Base-by-base conservation (phyloP, 805 yeast species). In the Sugiyamaella boreocaroliniensis region DNA sequence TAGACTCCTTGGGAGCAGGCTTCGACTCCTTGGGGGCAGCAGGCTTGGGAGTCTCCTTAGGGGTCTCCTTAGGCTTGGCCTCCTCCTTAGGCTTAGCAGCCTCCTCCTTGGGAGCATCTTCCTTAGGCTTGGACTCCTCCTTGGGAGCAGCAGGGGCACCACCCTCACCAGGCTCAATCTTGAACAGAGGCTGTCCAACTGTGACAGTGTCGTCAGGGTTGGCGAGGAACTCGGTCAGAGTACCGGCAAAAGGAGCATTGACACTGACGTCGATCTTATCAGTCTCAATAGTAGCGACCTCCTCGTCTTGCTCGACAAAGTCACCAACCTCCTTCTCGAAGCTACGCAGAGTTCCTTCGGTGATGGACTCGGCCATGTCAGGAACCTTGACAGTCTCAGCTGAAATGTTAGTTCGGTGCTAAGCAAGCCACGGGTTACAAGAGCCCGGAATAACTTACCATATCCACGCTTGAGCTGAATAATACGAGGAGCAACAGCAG, bases 211-310 rank as follows among this genome's bases (percentile, higher is more conserved):
- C 96, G 44, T 92, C 98, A 41, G 89, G 86, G 42, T 74, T 73
- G 59, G 84, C 96, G 64, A 88, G 79, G 53, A 89, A 71, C 70
- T 92, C 96, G 49, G 85, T 82, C 67, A 93, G 76, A 51, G 89
- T 88, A 75, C 99, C 99, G 46, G 92, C 70, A 50, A 88, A 78
- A 56, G 99, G 98, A 6, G 99, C 83, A 69, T 89, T 92, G 56
- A 93, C 98, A 69, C 92, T 96, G 49, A 93, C 95, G 66, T 93
- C 99, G 64, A 93, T 90, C 77, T 93, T 93, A 72, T 93, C 99
- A 48, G 99, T 93, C 76, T 93, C 99, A 63, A 93, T 92, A 59
- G 97, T 90, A 54, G 98, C 98, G 61, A 93, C 77, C 59, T 86
- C 82, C 74, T 92, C 98, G 71, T 92, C 98, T 61, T 75, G 81